Evolutionary conservation across 2,329 filamentous ascomycete species (phyloP).

Genomic region (Furcasterigmium sp.): DNA sequence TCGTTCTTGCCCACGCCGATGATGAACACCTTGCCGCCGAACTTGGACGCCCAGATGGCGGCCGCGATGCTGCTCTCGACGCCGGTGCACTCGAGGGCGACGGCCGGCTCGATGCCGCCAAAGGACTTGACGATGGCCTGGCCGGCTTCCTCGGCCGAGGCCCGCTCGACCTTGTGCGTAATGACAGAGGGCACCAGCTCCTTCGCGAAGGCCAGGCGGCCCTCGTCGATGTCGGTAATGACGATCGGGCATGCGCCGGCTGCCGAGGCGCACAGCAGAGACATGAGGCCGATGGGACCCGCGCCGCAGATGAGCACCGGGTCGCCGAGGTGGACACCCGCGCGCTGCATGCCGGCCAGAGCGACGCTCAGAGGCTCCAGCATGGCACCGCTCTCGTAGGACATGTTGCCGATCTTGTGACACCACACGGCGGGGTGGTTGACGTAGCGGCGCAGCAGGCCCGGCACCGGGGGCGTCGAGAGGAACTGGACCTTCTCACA

Average conservation of each 20-base stretch:
- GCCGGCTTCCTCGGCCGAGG: constrained; percentile 65
- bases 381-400: constrained; percentile 84
- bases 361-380: constrained; percentile 88
- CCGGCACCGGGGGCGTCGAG: constrained; percentile 84
- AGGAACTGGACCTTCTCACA: constrained; percentile 83
- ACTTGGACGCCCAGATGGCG: constrained; percentile 86
- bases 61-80: constrained; percentile 83
- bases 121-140: constrained; percentile 62
- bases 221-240: constrained; percentile 91
- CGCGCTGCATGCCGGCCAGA: constrained; percentile 80
- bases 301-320: constrained; percentile 86
- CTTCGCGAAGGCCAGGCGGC: constrained; percentile 78
- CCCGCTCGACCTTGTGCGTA: constrained; percentile 71
- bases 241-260: constrained; percentile 87
- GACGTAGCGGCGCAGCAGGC: constrained; percentile 85
- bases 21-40: constrained; percentile 95
- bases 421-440: constrained; percentile 94
- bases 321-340: constrained; percentile 76
- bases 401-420: constrained; percentile 92
- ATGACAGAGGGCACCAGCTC: constrained; percentile 72
- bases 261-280: constrained; percentile 75
- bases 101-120: constrained; percentile 72
- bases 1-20: constrained; percentile 94
- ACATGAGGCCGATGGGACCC: constrained; percentile 89
- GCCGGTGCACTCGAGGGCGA: constrained; percentile 90